Conservation (phyloP, 2,329 filamentous ascomycete species). For the Talaromyces sp. region DNA sequence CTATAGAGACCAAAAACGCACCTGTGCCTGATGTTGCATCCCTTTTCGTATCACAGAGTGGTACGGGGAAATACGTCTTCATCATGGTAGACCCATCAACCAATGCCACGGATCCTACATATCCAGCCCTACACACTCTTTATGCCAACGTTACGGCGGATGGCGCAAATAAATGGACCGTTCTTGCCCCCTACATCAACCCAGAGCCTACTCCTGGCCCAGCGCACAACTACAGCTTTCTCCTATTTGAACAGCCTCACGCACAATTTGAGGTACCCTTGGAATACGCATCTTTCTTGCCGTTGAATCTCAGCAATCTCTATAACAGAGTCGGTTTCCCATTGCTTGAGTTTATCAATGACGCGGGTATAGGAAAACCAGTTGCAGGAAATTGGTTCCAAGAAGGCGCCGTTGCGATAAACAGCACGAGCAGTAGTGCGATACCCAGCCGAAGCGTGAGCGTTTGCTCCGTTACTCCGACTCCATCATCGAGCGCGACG, state of each 20-base stretch:
- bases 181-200: conserved; percentile 6
- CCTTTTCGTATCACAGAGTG: not conserved
- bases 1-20: not conserved
- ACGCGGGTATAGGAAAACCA: not conserved
- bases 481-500: not conserved
- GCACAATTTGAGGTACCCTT: conserved; percentile 3
- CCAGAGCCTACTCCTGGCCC: not conserved
- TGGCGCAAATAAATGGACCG: not conserved
- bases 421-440: not conserved
- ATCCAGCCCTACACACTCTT: conserved; percentile 1
- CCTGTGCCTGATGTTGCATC: not conserved
- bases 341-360: conserved; percentile 8
- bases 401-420: not conserved
- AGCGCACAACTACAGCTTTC: conserved; percentile 12
- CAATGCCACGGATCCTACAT: conserved; percentile 3
- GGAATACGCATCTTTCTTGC: conserved; percentile 7
- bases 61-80: conserved; percentile 11
- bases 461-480: conserved; percentile 1
- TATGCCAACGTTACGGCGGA: conserved; percentile 11
- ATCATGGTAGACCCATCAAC: conserved; percentile 13
- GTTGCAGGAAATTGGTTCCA: conserved; percentile 16
- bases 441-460: not conserved
- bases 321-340: conserved; percentile 3
- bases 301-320: not conserved
- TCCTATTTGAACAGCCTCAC: conserved; percentile 9